Base-by-base conservation (phyloP, 441 rosid genomes). In the Capsella rubella region DNA sequence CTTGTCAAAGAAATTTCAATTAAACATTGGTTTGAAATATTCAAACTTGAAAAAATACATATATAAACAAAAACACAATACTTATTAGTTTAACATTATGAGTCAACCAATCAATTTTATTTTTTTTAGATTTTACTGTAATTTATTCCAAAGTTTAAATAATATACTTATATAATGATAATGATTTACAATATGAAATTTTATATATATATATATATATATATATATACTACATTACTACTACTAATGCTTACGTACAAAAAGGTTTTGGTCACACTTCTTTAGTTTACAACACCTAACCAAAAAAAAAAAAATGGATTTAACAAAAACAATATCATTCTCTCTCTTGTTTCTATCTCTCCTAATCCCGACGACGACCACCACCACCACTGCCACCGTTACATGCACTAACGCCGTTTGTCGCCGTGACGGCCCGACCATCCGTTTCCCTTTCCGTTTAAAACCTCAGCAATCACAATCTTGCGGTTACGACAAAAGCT, bases 361-460 rank as follows among this genome's bases (percentile, higher is more conserved):
- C 35, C 51, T 68, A 25, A 47, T 34, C 67, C 75, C 81, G 45
- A 35, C 67, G 59, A 34, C 67, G 59, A 63, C 0, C 25, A 63
- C 0, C 21, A 68, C 18, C 34, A 67, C 18, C 28, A 34, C 65
- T 15, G 56, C 81, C 71, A n/a, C 65, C 39, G 47, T 43, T 27
- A 52, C 78, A 51, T 85, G 88, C 62, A 27, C 53, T 60, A 50
- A 40, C 68, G 69, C 84, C 49, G 66, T 55, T 62, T 83, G 92
- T 43, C 28, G 62, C 77, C 78, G 37, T 25, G 57, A 68, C 18
- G 82, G 80, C 35, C 85, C 82, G 0, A 13, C 8, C 2, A 69
- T 91, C 74, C 86, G 80, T n/a, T 89, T 87, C 62, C 97, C 95
- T 15, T 91, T 91, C 80, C 78, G 86, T 59, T 45, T 84, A n/a